These are phyloP conservation scores for Periconia sp. DNA, from an alignment of 2,329 filamentous ascomycete species.

Conservation along the genomic window DNA sequence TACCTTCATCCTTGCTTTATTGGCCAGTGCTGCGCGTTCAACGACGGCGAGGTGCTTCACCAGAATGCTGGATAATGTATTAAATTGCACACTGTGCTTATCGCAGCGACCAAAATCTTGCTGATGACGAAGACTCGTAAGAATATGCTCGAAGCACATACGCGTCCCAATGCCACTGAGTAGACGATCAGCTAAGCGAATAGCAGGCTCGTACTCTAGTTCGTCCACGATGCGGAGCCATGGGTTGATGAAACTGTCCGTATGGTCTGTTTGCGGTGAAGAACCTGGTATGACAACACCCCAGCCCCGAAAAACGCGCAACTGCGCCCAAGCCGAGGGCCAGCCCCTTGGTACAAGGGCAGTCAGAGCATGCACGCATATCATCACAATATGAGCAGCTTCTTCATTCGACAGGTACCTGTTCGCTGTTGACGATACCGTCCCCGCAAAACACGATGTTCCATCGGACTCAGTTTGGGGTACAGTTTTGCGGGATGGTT, in stretches of 20 bases:
- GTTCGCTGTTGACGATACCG: background rate
- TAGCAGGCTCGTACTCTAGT: slow-evolving; percentile 55
- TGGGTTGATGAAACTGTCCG: slow-evolving; percentile 30
- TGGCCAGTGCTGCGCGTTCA: slow-evolving; percentile 22
- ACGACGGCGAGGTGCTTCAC: slow-evolving; percentile 27
- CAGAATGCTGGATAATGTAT: slow-evolving; percentile 19
- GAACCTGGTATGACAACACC: slow-evolving; percentile 36
- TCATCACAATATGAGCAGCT: slow-evolving; percentile 44
- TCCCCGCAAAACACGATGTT: background rate
- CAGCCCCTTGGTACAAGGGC: slow-evolving; percentile 34
- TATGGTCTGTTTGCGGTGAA: slow-evolving; percentile 11
- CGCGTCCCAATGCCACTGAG: slow-evolving; percentile 53
- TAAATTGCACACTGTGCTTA: background rate
- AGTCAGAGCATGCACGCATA: slow-evolving; percentile 45
- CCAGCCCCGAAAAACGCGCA: slow-evolving; percentile 43
- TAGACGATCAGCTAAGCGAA: slow-evolving; percentile 53
- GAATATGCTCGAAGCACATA: slow-evolving; percentile 53
- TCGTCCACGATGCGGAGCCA: slow-evolving; percentile 43
- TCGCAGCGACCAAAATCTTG: background rate
- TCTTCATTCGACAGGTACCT: slow-evolving; percentile 37
- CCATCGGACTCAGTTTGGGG: background rate
- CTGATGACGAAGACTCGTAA: slow-evolving; percentile 27
- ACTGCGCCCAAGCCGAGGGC: slow-evolving; percentile 34
- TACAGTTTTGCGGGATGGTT: slow-evolving; percentile 16
- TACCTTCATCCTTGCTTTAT: slow-evolving; percentile 21